phyloP scores from a whole-genome alignment of 2,329 filamentous ascomycete species.

The Xylaria sp. region DNA sequence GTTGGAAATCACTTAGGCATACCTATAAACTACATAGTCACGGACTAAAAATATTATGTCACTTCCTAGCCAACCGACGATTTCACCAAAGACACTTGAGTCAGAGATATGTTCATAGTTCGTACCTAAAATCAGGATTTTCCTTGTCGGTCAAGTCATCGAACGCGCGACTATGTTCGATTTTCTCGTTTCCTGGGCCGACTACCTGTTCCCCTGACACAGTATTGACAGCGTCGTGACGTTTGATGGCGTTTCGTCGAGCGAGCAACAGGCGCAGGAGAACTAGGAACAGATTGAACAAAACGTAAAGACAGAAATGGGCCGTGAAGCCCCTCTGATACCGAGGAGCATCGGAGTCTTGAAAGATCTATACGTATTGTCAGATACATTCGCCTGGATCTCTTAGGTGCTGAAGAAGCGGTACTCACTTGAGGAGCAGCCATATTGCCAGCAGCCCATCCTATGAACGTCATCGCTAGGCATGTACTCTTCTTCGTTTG shows the following conservation, averaged over 20 bases:
- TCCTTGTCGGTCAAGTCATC: slow-evolving; percentile 23
- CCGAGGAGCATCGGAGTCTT: slow-evolving; percentile 37
- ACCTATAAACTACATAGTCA: too few relatives aligned
- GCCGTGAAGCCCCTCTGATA: slow-evolving; percentile 41
- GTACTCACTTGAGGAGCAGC: slow-evolving; percentile 37
- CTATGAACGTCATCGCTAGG: slow-evolving; percentile 45
- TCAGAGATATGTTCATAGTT: too few relatives aligned
- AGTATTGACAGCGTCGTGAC: slow-evolving; percentile 2
- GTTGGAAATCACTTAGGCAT: too few relatives aligned
- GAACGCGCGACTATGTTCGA: slow-evolving; percentile 14
- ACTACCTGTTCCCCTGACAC: neutral
- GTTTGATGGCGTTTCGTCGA: slow-evolving; percentile 28
- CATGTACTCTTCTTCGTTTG: slow-evolving; percentile 49
- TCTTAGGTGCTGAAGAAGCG: neutral
- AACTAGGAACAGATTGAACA: slow-evolving; percentile 37
- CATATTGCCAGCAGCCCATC: slow-evolving; percentile 47
- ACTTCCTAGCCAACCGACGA: too few relatives aligned
- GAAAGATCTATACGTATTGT: slow-evolving; percentile 37
- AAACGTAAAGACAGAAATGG: slow-evolving; percentile 40
- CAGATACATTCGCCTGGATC: neutral
- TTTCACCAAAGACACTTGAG: too few relatives aligned
- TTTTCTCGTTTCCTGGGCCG: slow-evolving; percentile 8
- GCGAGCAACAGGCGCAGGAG: slow-evolving; percentile 30
- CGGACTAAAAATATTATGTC: too few relatives aligned
- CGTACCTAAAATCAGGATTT: slow-evolving; percentile 23